Evolutionary conservation across 495 filamentous ascomycete species (phyloP), one percentile per base, ranked within the genome.

Genomic region (Cairneyella variabilis): DNA sequence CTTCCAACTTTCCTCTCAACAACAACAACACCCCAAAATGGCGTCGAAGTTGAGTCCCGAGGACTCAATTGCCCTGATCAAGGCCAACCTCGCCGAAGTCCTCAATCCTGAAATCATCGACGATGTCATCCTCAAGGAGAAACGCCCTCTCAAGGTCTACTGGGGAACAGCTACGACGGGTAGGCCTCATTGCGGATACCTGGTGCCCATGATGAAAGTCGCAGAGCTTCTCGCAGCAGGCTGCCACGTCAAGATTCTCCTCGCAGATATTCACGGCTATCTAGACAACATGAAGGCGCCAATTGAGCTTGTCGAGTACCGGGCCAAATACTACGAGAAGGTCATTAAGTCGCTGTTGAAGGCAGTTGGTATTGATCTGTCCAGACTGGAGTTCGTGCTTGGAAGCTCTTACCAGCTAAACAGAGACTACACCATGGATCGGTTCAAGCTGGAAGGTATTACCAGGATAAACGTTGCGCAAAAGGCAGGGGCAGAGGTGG

Each of bases 401-500:
- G 93, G 93, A 1, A 88, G 83, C 61, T 82, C 79, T 40, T 96
- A 96, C 82, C 90, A 98, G 67, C 74, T 79, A 57, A 77, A 65
- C 23, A 66, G 71, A 9, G 77, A 82, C 9, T 93, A 90, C 67
- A 77, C 77, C 8, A 88, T 90, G 84, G 89, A 91, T 64, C 65
- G 88, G n/a, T 86, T 85, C 67, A 78, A 81, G 68, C 56, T 84
- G 42, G 69, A 72, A 20, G 72, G 78, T 0, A 62, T 87, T 5
- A 77, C 78, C 11, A 77, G 77, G 1, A 77, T 82, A 56, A 77
- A 83, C 58, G 88, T 91, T 62, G 84, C 89, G 4, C 86, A 88
- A 65, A 92, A 89, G 68, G 90, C 90, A 0, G 91, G 93, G 12
- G 86, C 88, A 1, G 93, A 98, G 64, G 79, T 98, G 6, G 91